phyloP scores from a whole-genome alignment of 2,329 filamentous ascomycete species.

The Colletotrichum sp. region DNA sequence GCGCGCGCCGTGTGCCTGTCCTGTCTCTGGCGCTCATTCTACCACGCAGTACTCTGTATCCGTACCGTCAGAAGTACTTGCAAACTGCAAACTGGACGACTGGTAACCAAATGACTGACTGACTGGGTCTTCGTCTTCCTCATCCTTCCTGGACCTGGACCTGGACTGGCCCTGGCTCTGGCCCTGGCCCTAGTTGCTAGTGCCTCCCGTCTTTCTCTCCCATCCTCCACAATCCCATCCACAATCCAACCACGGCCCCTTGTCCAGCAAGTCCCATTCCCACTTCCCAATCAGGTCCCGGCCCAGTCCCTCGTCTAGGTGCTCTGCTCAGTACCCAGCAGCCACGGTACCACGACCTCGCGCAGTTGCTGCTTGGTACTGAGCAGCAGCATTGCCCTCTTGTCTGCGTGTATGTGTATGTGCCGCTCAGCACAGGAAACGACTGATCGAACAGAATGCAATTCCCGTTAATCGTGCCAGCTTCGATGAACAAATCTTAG shows the following conservation, averaged over 20 bases:
- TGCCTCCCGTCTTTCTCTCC: slow-evolving; percentile 1
- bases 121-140: neutral
- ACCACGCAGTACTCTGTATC: neutral
- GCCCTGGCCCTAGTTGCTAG: neutral
- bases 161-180: neutral
- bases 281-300: slow-evolving; percentile 12
- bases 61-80: neutral
- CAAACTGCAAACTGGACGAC: neutral
- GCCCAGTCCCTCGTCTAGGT: neutral
- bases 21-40: slow-evolving; percentile 3
- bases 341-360: neutral
- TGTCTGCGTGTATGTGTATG: neutral
- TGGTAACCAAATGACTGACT: neutral
- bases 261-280: slow-evolving; percentile 2
- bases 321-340: neutral
- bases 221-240: slow-evolving; percentile 4
- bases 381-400: neutral
- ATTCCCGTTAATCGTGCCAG: neutral
- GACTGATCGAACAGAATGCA: neutral
- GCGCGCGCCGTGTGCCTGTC: no score
- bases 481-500: neutral
- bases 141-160: neutral
- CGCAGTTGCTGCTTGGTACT: neutral
- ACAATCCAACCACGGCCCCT: neutral
- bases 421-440: neutral